Conservation (phyloP, 306 rosid species). For the Acacia melanoxylon region DNA sequence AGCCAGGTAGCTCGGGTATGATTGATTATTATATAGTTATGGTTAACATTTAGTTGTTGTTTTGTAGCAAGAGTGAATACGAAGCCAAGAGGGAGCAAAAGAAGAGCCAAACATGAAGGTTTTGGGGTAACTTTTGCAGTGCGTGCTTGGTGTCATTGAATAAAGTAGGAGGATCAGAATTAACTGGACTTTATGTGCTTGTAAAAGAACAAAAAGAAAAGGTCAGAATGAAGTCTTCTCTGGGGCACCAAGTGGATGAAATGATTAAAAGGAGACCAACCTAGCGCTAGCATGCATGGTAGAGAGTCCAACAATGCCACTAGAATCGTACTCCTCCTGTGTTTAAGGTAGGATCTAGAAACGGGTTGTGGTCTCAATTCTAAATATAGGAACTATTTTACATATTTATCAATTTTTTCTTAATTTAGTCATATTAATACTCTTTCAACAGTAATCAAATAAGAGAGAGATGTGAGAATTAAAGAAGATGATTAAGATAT, state of each 20-base stretch:
- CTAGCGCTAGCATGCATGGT: slow-evolving; percentile 10
- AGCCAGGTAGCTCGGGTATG: not conserved
- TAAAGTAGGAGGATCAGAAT: not conserved
- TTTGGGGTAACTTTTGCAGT: slow-evolving; percentile 32
- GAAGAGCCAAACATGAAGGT: not conserved
- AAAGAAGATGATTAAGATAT: too few relatives aligned
- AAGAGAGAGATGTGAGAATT: too few relatives aligned
- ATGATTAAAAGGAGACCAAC: slow-evolving; percentile 45
- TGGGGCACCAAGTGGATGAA: not conserved
- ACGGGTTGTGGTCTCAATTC: too few relatives aligned
- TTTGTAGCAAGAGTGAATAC: not conserved
- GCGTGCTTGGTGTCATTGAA: slow-evolving; percentile 2
- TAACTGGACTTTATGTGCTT: not conserved
- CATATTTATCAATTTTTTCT: too few relatives aligned
- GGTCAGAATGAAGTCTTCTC: not conserved
- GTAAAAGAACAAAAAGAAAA: not conserved
- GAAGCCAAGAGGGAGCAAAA: slow-evolving; percentile 24
- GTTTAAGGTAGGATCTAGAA: too few relatives aligned
- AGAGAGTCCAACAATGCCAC: not conserved
- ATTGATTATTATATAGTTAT: not conserved
- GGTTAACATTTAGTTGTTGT: not conserved
- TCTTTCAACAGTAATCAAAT: too few relatives aligned
- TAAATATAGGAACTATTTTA: too few relatives aligned
- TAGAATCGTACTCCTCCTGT: not conserved
- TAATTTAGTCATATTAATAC: too few relatives aligned